Conservation (phyloP, 495 filamentous ascomycete genomes). For the Xylaria nigripes region DNA sequence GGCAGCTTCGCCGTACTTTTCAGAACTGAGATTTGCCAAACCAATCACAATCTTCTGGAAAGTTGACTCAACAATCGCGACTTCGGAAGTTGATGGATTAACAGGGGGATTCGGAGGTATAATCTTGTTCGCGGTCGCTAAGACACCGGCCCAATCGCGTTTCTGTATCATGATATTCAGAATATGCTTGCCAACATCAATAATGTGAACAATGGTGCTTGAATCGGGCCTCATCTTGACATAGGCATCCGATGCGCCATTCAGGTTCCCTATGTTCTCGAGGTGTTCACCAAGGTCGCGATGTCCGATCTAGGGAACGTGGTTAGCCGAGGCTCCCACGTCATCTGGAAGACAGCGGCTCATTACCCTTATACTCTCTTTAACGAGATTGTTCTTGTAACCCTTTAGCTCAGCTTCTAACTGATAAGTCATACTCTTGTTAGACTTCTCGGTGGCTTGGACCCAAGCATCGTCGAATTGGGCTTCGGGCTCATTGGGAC, state of each 20-base stretch:
- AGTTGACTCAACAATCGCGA: constrained; percentile 39
- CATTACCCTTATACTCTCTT: constrained; percentile 88
- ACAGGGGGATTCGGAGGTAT: constrained; percentile 41
- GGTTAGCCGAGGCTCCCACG: neutral
- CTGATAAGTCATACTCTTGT: constrained; percentile 58
- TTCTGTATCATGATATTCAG: constrained; percentile 37
- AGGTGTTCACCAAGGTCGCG: constrained; percentile 42
- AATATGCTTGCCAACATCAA: constrained; percentile 37
- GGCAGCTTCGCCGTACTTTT: constrained; percentile 65
- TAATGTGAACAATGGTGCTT: constrained; percentile 35
- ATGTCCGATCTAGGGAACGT: constrained; percentile 35
- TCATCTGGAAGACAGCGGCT: neutral
- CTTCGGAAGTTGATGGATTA: too few species aligned
- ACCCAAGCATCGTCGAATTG: constrained; percentile 62
- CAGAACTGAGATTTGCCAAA: constrained; percentile 58
- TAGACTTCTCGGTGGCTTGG: constrained; percentile 49
- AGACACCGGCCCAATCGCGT: constrained; percentile 43
- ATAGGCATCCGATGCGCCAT: constrained; percentile 33
- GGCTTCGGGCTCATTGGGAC: constrained; percentile 61
- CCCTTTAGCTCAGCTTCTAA: constrained; percentile 77
- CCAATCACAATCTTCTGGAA: constrained; percentile 62
- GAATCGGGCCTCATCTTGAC: constrained; percentile 41
- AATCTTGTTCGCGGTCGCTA: constrained; percentile 62
- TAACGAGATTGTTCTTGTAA: constrained; percentile 96
- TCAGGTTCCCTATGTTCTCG: constrained; percentile 36